A percentile compares a stretch with the other conserved stretches of the same genome.
Evolutionary conservation across 441 rosid species (phyloP).

Genomic region (Adansonia madagascariensis): DNA sequence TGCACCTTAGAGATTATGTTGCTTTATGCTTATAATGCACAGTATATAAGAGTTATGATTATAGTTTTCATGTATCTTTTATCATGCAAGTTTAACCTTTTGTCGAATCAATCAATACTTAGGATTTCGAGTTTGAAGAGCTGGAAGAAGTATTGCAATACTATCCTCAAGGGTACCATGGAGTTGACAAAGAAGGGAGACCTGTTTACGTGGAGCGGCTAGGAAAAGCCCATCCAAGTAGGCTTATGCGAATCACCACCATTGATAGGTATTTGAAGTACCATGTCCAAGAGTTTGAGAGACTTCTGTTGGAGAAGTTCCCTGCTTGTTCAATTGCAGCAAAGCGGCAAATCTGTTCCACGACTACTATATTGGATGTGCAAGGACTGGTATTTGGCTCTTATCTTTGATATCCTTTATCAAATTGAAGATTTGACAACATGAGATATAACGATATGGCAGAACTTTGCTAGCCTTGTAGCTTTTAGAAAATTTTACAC

Average conservation of each 20-base stretch:
- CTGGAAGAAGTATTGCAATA: slow-evolving; percentile 88
- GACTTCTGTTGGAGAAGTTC: slow-evolving; percentile 76
- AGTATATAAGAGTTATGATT: not conserved
- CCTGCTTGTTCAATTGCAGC: slow-evolving; percentile 93
- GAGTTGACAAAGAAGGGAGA: slow-evolving; percentile 94
- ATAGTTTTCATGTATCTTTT: not conserved
- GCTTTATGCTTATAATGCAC: not conserved
- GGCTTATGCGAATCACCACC: slow-evolving; percentile 81
- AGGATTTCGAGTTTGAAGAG: slow-evolving; percentile 94
- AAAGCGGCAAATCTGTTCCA: slow-evolving; percentile 71
- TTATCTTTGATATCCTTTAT: slow-evolving; percentile 18
- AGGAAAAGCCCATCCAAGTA: slow-evolving; percentile 88
- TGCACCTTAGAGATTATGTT: not conserved
- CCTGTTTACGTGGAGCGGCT: slow-evolving; percentile 94
- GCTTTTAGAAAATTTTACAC: not conserved
- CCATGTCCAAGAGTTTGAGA: slow-evolving; percentile 98
- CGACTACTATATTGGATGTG: slow-evolving; percentile 89
- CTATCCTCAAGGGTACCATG: slow-evolving; percentile 96
- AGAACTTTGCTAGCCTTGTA: not conserved
- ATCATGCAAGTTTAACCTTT: not conserved
- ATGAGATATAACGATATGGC: not conserved
- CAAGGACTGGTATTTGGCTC: slow-evolving; percentile 74
- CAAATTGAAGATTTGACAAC: slow-evolving; percentile 17
- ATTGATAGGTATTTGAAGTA: slow-evolving; percentile 81
- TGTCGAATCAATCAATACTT: slow-evolving; percentile 13